phyloP scores from a whole-genome alignment of 2,329 filamentous ascomycete genomes.

The Mycosphaerella arachidis region DNA sequence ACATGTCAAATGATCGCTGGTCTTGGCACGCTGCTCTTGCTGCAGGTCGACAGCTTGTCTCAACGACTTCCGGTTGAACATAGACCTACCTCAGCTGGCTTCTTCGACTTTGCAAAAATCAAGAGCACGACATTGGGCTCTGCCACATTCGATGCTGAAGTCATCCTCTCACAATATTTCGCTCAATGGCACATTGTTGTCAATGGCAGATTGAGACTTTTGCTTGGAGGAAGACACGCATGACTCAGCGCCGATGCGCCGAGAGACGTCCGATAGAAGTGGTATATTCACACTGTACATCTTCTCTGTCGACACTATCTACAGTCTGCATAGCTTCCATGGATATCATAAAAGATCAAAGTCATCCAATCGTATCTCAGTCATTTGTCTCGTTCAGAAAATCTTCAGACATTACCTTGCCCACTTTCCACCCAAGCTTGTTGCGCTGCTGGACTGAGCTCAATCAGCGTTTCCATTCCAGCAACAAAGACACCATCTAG shows the following conservation, averaged over 20 bases:
- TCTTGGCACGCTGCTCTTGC: background rate
- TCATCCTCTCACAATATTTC: background rate
- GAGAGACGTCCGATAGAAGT: background rate
- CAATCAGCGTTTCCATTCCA: conserved; percentile 29
- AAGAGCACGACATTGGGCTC: background rate
- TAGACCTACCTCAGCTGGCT: background rate
- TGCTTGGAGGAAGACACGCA: background rate
- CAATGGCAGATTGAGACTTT: background rate
- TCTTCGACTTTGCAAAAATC: background rate
- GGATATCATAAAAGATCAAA: background rate
- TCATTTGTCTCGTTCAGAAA: background rate
- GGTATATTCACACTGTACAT: background rate
- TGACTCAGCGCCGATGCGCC: background rate
- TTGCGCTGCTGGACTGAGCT: conserved; percentile 29
- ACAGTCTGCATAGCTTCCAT: background rate
- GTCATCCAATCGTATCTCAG: background rate
- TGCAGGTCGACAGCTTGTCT: background rate
- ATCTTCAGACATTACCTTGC: background rate
- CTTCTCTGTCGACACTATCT: background rate
- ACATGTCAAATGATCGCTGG: background rate
- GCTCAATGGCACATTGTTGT: background rate
- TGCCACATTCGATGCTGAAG: background rate
- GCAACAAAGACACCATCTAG: conserved; percentile 31
- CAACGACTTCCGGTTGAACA: background rate
- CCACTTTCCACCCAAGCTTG: conserved; percentile 26